Evolutionary conservation across 495 filamentous ascomycete genomes (phyloP).

Genomic region (Xylaria telfairii): DNA sequence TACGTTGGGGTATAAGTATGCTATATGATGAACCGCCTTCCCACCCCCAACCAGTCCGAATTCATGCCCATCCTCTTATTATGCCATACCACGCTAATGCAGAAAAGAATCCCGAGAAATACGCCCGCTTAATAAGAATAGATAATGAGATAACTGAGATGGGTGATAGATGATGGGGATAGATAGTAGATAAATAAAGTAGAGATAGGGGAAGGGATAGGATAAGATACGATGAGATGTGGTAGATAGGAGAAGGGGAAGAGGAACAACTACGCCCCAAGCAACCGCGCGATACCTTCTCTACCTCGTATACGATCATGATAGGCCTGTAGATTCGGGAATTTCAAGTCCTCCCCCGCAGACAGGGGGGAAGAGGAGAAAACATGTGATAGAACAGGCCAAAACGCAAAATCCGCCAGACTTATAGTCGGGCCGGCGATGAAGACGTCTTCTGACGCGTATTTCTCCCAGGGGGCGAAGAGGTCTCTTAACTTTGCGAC

Average conservation of each 20-base stretch:
- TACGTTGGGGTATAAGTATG: slow-evolving; percentile 1
- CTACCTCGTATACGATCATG: background rate
- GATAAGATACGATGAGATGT: background rate
- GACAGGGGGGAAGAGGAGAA: slow-evolving; percentile 27
- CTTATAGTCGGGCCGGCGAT: slow-evolving; percentile 62
- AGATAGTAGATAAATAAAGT: background rate
- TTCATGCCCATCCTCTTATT: background rate
- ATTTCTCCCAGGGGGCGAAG: slow-evolving; percentile 57
- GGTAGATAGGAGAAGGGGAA: background rate
- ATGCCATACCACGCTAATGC: slow-evolving; percentile 8
- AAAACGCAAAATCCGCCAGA: slow-evolving; percentile 74
- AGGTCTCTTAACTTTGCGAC: background rate
- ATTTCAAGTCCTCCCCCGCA: background rate
- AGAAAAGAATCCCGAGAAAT: background rate
- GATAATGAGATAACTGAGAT: no score
- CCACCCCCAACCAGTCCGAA: background rate
- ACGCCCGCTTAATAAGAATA: background rate
- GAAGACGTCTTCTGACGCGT: slow-evolving; percentile 55
- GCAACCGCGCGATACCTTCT: slow-evolving; percentile 1
- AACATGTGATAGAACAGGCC: slow-evolving; percentile 71
- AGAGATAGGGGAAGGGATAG: background rate
- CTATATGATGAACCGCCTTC: background rate
- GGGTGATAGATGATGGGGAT: background rate
- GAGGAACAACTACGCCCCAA: background rate
- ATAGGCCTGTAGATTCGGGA: slow-evolving; percentile 4